Base-by-base conservation (phyloP, 1,284 basidiomycete species). In the Fistulinella cinereoalba region DNA sequence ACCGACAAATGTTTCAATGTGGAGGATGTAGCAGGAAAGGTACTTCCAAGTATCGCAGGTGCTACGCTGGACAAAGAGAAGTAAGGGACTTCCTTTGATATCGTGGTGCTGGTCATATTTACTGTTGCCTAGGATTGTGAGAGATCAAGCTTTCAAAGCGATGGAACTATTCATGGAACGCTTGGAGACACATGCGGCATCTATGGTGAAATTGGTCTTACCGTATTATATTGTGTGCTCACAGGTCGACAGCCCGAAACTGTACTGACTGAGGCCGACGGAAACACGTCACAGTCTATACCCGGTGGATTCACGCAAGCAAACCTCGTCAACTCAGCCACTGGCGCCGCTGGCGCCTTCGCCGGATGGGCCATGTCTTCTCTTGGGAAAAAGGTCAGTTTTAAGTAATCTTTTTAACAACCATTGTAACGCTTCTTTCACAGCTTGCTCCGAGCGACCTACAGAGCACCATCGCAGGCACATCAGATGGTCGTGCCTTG, bases 281-380 rank as follows among this genome's bases (percentile, higher is more conserved):
- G 68, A 40, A 56, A 64, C 32, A 51, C 50, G 47, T 41, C 65
- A 7, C 53, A 64, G 19, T 57, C 71, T 36, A 56, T 70, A 39
- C 53, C 75, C 37, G 71, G 65, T 10, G 55, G 61, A 8, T 61
- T 65, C 38, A 52, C 72, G 9, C 75, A 79, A 60, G 73, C 74
- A 4, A 81, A 78, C 2, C 69, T 95, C 2, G 90, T 92, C 12
- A 91, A 85, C 56, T 85, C 83, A 15, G 92, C 94, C 0, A 84
- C 92, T 0, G 93, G 92, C 1, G 92, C 92, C 1, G 94, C 94
- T 15, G 87, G 91, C 12, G 88, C 86, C 13, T 71, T 97, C 7
- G 94, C 94, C 10, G 91, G 92, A 6, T 97, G 94, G 95, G 94
- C 95, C 0, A 92, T 96, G 49, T 87, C 91, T 5, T 92, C 88